These are phyloP conservation scores for Lophiostoma macrostomum DNA, from an alignment of 495 filamentous ascomycete species.

Conservation along the genomic window DNA sequence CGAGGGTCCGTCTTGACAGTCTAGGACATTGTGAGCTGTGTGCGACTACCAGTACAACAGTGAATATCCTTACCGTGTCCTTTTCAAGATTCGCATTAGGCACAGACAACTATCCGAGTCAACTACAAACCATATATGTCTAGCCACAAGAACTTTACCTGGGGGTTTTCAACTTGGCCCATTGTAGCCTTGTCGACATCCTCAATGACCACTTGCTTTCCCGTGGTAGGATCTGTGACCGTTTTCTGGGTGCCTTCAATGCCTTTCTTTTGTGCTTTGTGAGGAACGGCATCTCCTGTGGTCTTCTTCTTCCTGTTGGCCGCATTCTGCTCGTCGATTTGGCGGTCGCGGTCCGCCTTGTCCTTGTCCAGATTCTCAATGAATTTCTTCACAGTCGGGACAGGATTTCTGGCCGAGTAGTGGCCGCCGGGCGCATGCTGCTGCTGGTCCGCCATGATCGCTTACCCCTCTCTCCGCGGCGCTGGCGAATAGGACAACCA, in stretches of 20 bases:
- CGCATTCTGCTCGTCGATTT: slow-evolving; percentile 67
- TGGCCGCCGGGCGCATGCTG: slow-evolving; percentile 40
- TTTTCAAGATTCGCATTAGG: slow-evolving; percentile 85
- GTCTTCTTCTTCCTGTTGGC: slow-evolving; percentile 41
- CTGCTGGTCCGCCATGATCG: slow-evolving; percentile 36
- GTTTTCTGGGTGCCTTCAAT: slow-evolving; percentile 58
- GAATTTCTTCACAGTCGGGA: slow-evolving; percentile 86
- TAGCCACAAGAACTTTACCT: slow-evolving; percentile 47
- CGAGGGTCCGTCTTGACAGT: slow-evolving; percentile 59
- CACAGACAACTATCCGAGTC: slow-evolving; percentile 61
- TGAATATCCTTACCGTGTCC: slow-evolving; percentile 52
- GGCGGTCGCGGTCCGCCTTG: slow-evolving; percentile 68
- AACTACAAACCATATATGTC: background rate
- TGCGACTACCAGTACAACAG: background rate
- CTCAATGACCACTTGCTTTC: slow-evolving; percentile 80
- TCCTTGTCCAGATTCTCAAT: slow-evolving; percentile 72
- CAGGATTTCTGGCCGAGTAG: slow-evolving; percentile 68
- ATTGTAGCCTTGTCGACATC: slow-evolving; percentile 70
- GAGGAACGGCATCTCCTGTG: slow-evolving; percentile 40
- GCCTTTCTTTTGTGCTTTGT: slow-evolving; percentile 46
- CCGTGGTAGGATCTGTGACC: slow-evolving; percentile 85
- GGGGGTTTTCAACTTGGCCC: slow-evolving; percentile 66
- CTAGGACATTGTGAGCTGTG: slow-evolving; percentile 40
- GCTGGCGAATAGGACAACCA: background rate
- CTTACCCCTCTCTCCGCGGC: slow-evolving; percentile 1